Base-by-base conservation (phyloP, 139 green algal species). In the Chlorella sorokiniana region DNA sequence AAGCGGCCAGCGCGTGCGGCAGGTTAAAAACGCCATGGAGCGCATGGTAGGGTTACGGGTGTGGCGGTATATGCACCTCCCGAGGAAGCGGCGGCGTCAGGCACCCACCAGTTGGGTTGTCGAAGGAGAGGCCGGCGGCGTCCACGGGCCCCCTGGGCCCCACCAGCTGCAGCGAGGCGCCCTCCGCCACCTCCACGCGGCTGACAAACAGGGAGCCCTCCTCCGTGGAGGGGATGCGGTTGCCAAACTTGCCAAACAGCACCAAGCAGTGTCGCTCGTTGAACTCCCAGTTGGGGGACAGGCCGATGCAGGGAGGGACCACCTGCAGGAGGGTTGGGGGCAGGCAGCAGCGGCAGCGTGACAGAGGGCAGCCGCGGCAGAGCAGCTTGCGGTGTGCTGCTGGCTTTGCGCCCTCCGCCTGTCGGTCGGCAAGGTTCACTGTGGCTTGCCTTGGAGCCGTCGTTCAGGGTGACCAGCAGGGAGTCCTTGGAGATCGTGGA, bases 171-270 rank as follows among this genome's bases (percentile, higher is more conserved):
- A 76, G 31, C 27, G 44, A 22, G 6, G 42, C 48, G 42, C 44
- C 69, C 40, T 35, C 16, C 10, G n/a, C 29, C 18, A 76, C 42
- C 69, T 76, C 69, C 69, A 76, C 69, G 6, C 29, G 4, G 6
- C 41, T 37, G 27, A 59, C 29, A 59, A 61, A 76, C 25, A 76
- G 41, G 29, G 23, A 20, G 42, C 44, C 42, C 1, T 9, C 42
- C 41, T 76, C 44, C 5, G 20, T 61, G 42, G 27, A 25, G 31
- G 69, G 69, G 37, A 76, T 48, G 69, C 69, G 69, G 69, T 76
- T 76, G 69, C 69, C 69, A 40, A 76, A 61, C 42, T 76, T 76
- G 10, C 41, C 69, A 62, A 76, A 76, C 69, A 76, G 69, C 69
- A 76, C 69, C 42, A 76, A 8, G 42, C 69, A 76, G 41, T 76